These are phyloP conservation scores for Aspergillus hiratsukae DNA, from an alignment of 2,329 filamentous ascomycete genomes.

Conservation along the genomic window DNA sequence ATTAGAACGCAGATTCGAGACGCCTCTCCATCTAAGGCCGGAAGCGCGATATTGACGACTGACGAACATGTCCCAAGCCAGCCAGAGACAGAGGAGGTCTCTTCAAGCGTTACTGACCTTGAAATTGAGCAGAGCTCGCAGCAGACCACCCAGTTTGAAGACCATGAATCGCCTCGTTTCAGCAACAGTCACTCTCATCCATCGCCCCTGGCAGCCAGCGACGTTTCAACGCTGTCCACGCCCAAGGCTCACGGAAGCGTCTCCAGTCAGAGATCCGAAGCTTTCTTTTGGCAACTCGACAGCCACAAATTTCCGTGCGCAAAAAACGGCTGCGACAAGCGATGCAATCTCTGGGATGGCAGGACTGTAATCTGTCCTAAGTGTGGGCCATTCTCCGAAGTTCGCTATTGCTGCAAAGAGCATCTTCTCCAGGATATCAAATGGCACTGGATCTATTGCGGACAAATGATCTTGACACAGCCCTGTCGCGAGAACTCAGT, in stretches of 20 bases:
- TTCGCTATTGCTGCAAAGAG: slow-evolving; percentile 36
- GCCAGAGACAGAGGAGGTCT: neutral
- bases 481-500: slow-evolving; percentile 19
- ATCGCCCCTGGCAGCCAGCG: neutral
- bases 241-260: slow-evolving; percentile 12
- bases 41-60: slow-evolving; percentile 6
- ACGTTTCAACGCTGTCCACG: neutral
- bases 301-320: slow-evolving; percentile 45
- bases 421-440: slow-evolving; percentile 34
- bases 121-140: neutral
- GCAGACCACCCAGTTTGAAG: neutral
- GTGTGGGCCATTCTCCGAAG: slow-evolving; percentile 36
- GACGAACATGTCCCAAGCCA: neutral
- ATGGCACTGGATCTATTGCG: slow-evolving; percentile 32
- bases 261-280: slow-evolving; percentile 12
- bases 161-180: neutral
- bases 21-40: slow-evolving; percentile 8
- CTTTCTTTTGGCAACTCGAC: slow-evolving; percentile 43
- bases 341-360: slow-evolving; percentile 29
- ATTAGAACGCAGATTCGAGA: slow-evolving; percentile 1
- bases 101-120: neutral
- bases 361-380: slow-evolving; percentile 33
- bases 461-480: slow-evolving; percentile 16
- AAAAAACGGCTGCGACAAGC: slow-evolving; percentile 21
- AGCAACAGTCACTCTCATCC: slow-evolving; percentile 5